phyloP scores from a whole-genome alignment of 1,139 yeast genomes.

The Suhomyces terraborum region DNA sequence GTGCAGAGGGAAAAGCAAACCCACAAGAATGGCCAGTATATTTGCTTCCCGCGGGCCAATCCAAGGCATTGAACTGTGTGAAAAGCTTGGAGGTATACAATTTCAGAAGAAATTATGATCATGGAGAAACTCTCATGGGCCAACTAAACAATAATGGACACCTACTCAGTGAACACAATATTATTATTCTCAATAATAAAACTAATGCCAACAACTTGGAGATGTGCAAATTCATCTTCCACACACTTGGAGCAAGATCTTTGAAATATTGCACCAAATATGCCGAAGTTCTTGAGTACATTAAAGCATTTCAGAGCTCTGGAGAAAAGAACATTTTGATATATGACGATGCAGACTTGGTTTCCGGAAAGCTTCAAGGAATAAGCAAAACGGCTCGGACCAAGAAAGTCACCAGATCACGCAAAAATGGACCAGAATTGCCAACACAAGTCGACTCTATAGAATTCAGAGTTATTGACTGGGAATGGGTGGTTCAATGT shows the following conservation, averaged over 20 bases:
- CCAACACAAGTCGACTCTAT: constrained; percentile 9
- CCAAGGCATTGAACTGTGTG: constrained; percentile 36
- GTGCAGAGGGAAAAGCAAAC: constrained; percentile 30
- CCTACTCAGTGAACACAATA: constrained; percentile 31
- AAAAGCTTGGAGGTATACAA: constrained; percentile 45
- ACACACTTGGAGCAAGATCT: constrained; percentile 47
- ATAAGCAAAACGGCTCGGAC: constrained; percentile 6
- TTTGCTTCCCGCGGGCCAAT: constrained; percentile 72
- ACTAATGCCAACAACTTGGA: constrained; percentile 30
- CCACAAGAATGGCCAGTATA: constrained; percentile 53
- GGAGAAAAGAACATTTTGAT: constrained; percentile 21
- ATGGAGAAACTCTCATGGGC: constrained; percentile 24
- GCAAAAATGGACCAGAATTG: constrained; percentile 1
- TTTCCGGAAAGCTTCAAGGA: constrained; percentile 6
- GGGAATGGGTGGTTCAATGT: constrained; percentile 82
- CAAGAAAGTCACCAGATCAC: constrained; percentile 7
- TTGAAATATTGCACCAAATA: constrained; percentile 19
- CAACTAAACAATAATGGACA: constrained; percentile 44
- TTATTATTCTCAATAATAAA: constrained; percentile 33
- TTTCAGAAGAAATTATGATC: constrained; percentile 37
- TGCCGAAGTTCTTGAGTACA: constrained; percentile 11
- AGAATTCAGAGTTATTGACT: constrained; percentile 40
- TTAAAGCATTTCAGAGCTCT: constrained; percentile 2
- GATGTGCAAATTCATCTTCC: constrained; percentile 48
- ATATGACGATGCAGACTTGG: constrained; percentile 27